phyloP scores from a whole-genome alignment of 768 basidiomycete genomes.

The Tricholoma saponaceum region DNA sequence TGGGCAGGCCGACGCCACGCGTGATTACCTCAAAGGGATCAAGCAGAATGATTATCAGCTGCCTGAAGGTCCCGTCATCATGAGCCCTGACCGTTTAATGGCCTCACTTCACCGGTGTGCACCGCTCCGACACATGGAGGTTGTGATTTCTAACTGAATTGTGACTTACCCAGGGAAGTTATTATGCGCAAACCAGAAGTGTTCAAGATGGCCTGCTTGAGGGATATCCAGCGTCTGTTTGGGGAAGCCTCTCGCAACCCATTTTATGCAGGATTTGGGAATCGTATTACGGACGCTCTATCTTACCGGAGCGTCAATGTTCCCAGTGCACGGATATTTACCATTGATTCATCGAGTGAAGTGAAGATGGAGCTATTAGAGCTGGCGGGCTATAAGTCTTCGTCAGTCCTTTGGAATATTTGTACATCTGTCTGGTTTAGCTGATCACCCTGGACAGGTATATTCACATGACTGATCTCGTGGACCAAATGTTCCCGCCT shows the following conservation, averaged over 20 bases:
- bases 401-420: slow-evolving; percentile 36
- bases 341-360: slow-evolving; percentile 91
- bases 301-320: slow-evolving; percentile 97
- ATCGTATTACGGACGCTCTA: slow-evolving; percentile 95
- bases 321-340: slow-evolving; percentile 92
- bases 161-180: slow-evolving; percentile 64
- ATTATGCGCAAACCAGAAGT: slow-evolving; percentile 99
- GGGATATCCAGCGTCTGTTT: slow-evolving; percentile 91
- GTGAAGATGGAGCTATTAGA: slow-evolving; percentile 98
- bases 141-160: background rate
- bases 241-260: slow-evolving; percentile 67
- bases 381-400: slow-evolving; percentile 94
- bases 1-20: slow-evolving; percentile 94
- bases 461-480: slow-evolving; percentile 99
- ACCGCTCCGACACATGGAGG: background rate
- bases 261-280: slow-evolving; percentile 98
- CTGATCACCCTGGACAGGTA: slow-evolving; percentile 48
- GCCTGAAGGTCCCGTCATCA: slow-evolving; percentile 98
- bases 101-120: slow-evolving; percentile 87
- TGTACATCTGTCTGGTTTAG: background rate
- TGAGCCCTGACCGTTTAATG: slow-evolving; percentile 96
- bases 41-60: slow-evolving; percentile 94
- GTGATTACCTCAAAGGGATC: slow-evolving; percentile 91
- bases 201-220: slow-evolving; percentile 99
- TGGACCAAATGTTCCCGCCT: slow-evolving; percentile 99